phyloP scores from a whole-genome alignment of 1,284 basidiomycete species.

The Rugosomyces carneus region DNA sequence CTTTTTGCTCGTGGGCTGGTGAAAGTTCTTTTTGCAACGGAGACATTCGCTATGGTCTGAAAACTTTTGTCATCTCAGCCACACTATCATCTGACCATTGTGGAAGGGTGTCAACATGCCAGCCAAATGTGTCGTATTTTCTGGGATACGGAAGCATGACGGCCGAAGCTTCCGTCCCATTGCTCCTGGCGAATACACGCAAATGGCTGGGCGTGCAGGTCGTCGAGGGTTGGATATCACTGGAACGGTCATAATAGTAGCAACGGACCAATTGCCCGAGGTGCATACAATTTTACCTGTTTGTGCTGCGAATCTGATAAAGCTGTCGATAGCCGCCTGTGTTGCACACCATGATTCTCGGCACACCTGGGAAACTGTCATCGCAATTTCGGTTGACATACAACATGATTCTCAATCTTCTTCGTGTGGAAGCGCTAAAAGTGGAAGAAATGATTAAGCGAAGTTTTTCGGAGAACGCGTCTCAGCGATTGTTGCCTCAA shows the following conservation, averaged over 20 bases:
- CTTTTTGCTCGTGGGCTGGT: constrained; percentile 95
- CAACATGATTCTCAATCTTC: constrained; percentile 98
- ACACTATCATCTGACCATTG: constrained; percentile 4
- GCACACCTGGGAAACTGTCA: constrained; percentile 85
- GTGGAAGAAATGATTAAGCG: constrained; percentile 99
- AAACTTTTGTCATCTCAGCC: not conserved
- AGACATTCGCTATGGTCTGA: constrained; percentile 97
- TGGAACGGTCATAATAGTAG: constrained; percentile 92
- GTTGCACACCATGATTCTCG: constrained; percentile 89
- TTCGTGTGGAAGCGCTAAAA: constrained; percentile 92
- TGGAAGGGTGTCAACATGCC: constrained; percentile 98
- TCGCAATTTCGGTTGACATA: constrained; percentile 98
- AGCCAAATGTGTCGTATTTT: constrained; percentile 95
- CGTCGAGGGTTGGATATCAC: constrained; percentile 93
- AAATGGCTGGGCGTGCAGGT: constrained; percentile 98
- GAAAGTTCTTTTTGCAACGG: constrained; percentile 96
- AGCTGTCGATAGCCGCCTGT: constrained; percentile 51
- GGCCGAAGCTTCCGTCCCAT: constrained; percentile 89
- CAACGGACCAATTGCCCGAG: constrained; percentile 82
- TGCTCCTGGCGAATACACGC: constrained; percentile 90
- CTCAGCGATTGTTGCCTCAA: constrained; percentile 88
- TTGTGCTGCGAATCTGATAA: not conserved
- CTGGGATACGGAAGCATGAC: constrained; percentile 93
- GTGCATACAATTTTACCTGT: constrained; percentile 34
- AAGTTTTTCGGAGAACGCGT: constrained; percentile 96